Base-by-base conservation (phyloP, 78 protist genomes). In the Parvularia atlantis region DNA sequence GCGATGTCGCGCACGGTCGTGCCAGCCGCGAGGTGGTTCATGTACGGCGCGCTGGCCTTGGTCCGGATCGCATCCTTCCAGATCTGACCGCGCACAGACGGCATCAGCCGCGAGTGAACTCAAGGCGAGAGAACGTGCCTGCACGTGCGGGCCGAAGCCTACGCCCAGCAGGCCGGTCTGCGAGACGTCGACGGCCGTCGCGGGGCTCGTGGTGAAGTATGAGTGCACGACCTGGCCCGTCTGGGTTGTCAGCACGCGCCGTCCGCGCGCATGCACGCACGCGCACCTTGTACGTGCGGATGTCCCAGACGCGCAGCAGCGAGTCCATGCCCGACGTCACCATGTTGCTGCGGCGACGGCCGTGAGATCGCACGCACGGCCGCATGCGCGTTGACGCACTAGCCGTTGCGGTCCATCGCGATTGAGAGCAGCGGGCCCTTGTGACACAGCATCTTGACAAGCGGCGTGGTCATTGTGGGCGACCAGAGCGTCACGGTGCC, bases 211-310 rank as follows among this genome's bases (percentile, higher is more conserved):
- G 14, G 88, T 63, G 50, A 10, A 50, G 82, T 86, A 90, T 11
- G 80, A 2, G 40, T 90, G 93, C 41, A 93, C 5, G 48, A 74
- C 46, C 71, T 75, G 70, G 69, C 61, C 85, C 26, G 82, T 96
- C 26, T 98, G 73, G 20, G 89, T 31, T 48, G 95, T 98, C 93
- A 95, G 95, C 37, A 96, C 76, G 58, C 88, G 84, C 69, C 93
- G 58, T n/a, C n/a, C n/a, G n/a, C n/a, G n/a, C n/a, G 26, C 26
- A 20, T 17, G 28, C 14, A 50, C n/a, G n/a, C 7, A 17, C n/a
- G 56, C 56, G 22, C 56, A 74, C 46, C 71, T 75, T 73, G 69
- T 66, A 88, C 26, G 82, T 96, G 28, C 99, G 73, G 20, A 92
- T 31, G 54, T 96, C 99, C 93, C 96, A 96, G 39, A 96, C 76